phyloP scores from a whole-genome alignment of 768 basidiomycete genomes.

The Pholiota molesta region DNA sequence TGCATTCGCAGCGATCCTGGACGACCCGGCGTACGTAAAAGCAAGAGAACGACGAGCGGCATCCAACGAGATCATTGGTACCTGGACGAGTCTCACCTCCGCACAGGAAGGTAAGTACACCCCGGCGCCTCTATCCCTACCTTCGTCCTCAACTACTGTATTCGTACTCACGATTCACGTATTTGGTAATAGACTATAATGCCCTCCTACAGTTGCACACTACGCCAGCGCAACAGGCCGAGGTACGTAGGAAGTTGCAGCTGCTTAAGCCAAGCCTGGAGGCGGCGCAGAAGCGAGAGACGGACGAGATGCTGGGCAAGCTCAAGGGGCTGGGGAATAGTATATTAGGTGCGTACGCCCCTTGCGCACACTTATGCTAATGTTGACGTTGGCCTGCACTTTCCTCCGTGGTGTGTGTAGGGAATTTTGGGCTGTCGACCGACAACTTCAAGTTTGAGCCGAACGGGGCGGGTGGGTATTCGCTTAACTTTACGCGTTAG shows the following conservation, averaged over 20 bases:
- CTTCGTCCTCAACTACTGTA: not conserved
- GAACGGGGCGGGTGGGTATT: conserved; percentile 95
- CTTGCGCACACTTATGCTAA: not conserved
- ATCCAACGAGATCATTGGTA: conserved; percentile 77
- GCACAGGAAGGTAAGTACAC: conserved; percentile 76
- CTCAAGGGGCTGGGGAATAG: conserved; percentile 92
- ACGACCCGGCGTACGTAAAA: conserved; percentile 86
- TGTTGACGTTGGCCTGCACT: no score
- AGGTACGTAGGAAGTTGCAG: conserved; percentile 51
- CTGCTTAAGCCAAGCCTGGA: conserved; percentile 70
- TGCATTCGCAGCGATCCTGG: conserved; percentile 64
- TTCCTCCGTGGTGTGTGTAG: conserved; percentile 36
- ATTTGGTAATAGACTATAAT: conserved; percentile 65
- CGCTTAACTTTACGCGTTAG: conserved; percentile 79
- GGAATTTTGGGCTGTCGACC: conserved; percentile 92
- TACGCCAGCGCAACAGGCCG: conserved; percentile 45
- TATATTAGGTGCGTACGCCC: conserved; percentile 64
- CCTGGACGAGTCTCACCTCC: conserved; percentile 82
- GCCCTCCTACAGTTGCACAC: conserved; percentile 68
- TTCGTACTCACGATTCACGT: not conserved
- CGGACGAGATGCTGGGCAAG: conserved; percentile 89
- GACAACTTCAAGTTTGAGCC: conserved; percentile 97
- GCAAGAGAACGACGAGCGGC: conserved; percentile 87
- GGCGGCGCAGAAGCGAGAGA: conserved; percentile 82
- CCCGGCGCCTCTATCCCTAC: not conserved